These are phyloP conservation scores for Elsinoe necatrix DNA, from an alignment of 2,329 filamentous ascomycete genomes.

Conservation along the genomic window DNA sequence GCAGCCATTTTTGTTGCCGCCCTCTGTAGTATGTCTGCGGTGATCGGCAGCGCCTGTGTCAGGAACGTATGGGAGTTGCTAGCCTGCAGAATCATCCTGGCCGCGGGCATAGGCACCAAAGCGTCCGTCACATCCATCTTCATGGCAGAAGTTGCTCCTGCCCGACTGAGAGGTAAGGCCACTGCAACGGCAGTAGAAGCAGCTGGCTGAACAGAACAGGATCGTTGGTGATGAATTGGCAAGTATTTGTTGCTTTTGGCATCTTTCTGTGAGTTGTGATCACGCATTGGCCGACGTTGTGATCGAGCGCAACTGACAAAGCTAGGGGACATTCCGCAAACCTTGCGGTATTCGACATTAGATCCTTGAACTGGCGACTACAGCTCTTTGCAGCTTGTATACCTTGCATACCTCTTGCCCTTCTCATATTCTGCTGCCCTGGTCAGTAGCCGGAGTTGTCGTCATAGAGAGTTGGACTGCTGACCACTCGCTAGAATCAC, in stretches of 20 bases:
- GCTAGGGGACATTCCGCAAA: constrained; percentile 24
- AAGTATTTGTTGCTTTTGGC: constrained; percentile 27
- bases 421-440: constrained; percentile 24
- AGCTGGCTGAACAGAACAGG: background rate
- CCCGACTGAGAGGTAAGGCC: constrained; percentile 20
- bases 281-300: background rate
- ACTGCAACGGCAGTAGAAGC: background rate
- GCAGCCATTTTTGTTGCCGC: constrained; percentile 26
- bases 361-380: constrained; percentile 25
- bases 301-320: background rate
- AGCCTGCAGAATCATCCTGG: constrained; percentile 27
- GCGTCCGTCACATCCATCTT: constrained; percentile 29
- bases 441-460: background rate
- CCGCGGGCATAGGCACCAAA: constrained; percentile 30
- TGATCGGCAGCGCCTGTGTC: constrained; percentile 26
- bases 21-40: constrained; percentile 25
- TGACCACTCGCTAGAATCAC: constrained; percentile 20
- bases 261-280: constrained; percentile 21
- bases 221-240: constrained; percentile 28
- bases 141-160: constrained; percentile 26
- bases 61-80: constrained; percentile 26
- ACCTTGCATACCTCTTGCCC: constrained; percentile 24
- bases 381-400: constrained; percentile 25
- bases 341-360: constrained; percentile 21
- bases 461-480: background rate